Base-by-base conservation (phyloP, 1,284 basidiomycete genomes). In the Naganishia sp. region DNA sequence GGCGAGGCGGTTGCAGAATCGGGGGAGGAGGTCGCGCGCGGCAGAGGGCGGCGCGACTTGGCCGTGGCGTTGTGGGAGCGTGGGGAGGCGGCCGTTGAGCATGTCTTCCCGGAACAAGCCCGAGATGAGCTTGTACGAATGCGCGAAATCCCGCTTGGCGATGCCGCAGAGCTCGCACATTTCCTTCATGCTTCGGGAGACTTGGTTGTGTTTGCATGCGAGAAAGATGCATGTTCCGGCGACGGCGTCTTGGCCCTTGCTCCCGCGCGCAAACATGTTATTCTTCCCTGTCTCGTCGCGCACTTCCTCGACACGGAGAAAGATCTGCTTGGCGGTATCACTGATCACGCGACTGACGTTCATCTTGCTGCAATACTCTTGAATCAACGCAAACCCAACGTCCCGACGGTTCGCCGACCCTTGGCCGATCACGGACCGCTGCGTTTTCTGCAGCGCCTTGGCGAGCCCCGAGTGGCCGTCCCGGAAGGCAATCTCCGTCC, bases 171-270 rank as follows among this genome's bases (percentile, higher is more conserved):
- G 83, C 72, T 92, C 90, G 80, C 92, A 93, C 55, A 99, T 94
- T 81, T 99, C 96, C 72, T 90, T 87, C 83, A 99, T 98, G 64
- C 94, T 95, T 70, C 96, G 86, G 0, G 91, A 91, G 11, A 96
- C 94, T 72, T 92, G 89, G 17, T 90, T 92, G 78, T 94, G 91
- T 67, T 95, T 87, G 79, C 94, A 97, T 0, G 95, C 96, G 72
- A 97, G 94, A 77, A 98, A 97, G 77, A 99, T 96, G 80, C 94
- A 97, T 1, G 95, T 94, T 11, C 94, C 95, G 71, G 97, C 94
- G 75, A 96, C 88, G 0, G 94, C 93, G 67, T 94, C 90, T 28
- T 75, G 74, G 15, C 54, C 66, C 23, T 56, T 55, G 21, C 53
- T 41, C 3, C 66, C 62, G 2, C 66, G 49, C 25, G 56, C 66